A percentile compares a stretch with the other conserved stretches of the same genome.
Evolutionary conservation across 225 moss, liverwort and hornwort genomes (phyloP).

Genomic region (Marchantia paleacea): DNA sequence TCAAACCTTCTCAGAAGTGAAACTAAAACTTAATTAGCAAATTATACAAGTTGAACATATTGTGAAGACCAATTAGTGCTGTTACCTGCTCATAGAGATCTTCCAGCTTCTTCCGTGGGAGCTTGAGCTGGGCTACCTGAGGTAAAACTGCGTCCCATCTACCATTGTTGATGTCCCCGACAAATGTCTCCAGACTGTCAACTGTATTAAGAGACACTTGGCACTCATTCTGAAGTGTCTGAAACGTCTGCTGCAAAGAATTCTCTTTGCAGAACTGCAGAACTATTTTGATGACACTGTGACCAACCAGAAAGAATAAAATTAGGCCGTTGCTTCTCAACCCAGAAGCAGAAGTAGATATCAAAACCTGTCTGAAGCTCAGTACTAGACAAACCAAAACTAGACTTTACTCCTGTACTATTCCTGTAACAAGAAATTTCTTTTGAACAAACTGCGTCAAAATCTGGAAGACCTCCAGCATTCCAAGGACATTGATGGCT

Average conservation of each 20-base stretch:
- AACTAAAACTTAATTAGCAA: not conserved
- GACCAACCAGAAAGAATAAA: not conserved
- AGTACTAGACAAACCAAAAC: too few relatives aligned
- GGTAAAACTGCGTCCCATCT: constrained; percentile 98
- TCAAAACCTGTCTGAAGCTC: too few relatives aligned
- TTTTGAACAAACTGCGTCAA: too few relatives aligned
- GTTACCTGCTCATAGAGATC: constrained; percentile 89
- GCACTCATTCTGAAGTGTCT: constrained; percentile 99
- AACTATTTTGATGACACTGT: constrained; percentile 98
- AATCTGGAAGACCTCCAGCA: too few relatives aligned
- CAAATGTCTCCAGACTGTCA: constrained; percentile 94
- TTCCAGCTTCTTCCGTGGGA: constrained; percentile 97
- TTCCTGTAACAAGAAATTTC: too few relatives aligned
- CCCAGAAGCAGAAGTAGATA: too few relatives aligned
- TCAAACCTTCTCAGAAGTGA: not conserved
- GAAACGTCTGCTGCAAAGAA: constrained; percentile 97
- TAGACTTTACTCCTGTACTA: too few relatives aligned
- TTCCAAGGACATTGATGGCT: too few relatives aligned
- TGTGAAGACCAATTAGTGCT: not conserved
- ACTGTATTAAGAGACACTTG: constrained; percentile 98
- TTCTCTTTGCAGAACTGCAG: constrained; percentile 99
- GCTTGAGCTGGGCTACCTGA: constrained; percentile 99
- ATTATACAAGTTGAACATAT: too few relatives aligned
- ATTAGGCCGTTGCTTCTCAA: not conserved
- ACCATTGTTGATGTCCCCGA: constrained; percentile 95